Evolutionary conservation across 306 rosid genomes (phyloP), one percentile per base, ranked within the genome.

Genomic region (Amphicarpaea edgeworthii): DNA sequence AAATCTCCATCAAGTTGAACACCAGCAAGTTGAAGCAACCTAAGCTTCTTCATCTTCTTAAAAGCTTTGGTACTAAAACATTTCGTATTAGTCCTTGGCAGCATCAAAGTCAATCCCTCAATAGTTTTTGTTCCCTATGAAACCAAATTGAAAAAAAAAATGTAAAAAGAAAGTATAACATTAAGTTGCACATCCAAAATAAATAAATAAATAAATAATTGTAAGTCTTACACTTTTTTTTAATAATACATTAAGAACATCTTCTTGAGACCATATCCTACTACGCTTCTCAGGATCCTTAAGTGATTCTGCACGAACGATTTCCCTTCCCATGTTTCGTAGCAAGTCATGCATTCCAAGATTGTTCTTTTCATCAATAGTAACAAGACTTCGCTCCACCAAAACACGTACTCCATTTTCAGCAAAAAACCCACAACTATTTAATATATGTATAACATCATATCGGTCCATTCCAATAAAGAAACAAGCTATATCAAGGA

Each of bases 401-500:
- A 43, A 16, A 1, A 43, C 16, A 12, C 49, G 6, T 12, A 43
- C 12, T 43, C 49, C 49, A 43, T 43, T 43, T 12, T 43, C 49
- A 1, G 49, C 49, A 3, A 2, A 43, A 43, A 43, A 16, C 12
- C n/a, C 16, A 43, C n/a, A 3, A 3, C 16, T 16, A 43, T 43
- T 43, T 43, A 43, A 3, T 43, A 28, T 28, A 42, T 42, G n/a
- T n/a, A 38, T 51, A 2, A 32, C 77, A 76, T 81, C 51, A n/a
- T 6, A 16, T 16, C 46, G 21, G 0, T 76, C 63, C 77, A 26
- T 51, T 0, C 81, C 78, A 4, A 81, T 42, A 32, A 81, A 81
- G 21, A 76, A 76, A 23, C 73, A 76, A 2, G 62, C 76, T 51
- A 81, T 53, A 23, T 76, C 78, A n/a, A 81, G 81, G 24, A 81